Evolutionary conservation across 2,329 filamentous ascomycete species (phyloP).

Genomic region (Camillea tinctor): DNA sequence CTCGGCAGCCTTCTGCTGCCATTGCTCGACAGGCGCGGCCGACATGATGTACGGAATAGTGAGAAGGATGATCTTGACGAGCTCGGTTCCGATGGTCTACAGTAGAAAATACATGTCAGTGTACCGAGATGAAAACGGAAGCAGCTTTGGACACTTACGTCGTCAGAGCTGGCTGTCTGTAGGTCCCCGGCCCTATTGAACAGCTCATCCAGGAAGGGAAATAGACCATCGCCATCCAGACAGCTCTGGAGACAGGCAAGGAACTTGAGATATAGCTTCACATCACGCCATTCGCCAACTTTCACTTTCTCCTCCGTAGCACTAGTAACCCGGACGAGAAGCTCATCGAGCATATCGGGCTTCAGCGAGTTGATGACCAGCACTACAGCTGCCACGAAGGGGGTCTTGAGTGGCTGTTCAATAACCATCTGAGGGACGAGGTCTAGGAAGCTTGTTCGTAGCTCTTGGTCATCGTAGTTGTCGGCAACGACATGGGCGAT

Average conservation of each 20-base stretch:
- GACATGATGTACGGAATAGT: conserved; percentile 90
- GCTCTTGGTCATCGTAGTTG: conserved; percentile 80
- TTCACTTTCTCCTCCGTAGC: conserved; percentile 66
- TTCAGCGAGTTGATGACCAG: conserved; percentile 77
- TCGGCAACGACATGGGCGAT: conserved; percentile 78
- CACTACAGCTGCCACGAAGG: conserved; percentile 83
- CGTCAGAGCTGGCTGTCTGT: conserved; percentile 89
- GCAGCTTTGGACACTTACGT: conserved; percentile 58
- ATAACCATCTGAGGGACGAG: conserved; percentile 73
- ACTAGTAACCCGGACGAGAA: conserved; percentile 63
- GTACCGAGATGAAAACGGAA: neutral
- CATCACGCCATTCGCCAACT: conserved; percentile 79
- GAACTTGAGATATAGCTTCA: conserved; percentile 88
- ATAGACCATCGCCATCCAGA: conserved; percentile 81
- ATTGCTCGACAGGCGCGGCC: conserved; percentile 62
- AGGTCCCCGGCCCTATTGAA: conserved; percentile 88
- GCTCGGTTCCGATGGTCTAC: conserved; percentile 71
- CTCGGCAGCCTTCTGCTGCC: conserved; percentile 70
- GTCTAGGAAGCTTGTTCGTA: conserved; percentile 70
- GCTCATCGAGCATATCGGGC: conserved; percentile 68
- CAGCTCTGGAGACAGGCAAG: conserved; percentile 81
- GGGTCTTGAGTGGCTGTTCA: conserved; percentile 97
- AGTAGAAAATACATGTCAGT: neutral
- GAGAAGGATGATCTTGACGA: conserved; percentile 94
- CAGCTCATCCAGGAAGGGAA: conserved; percentile 82